Base-by-base conservation (phyloP, 345 rosid genomes). In the Schrenkiella parvula region DNA sequence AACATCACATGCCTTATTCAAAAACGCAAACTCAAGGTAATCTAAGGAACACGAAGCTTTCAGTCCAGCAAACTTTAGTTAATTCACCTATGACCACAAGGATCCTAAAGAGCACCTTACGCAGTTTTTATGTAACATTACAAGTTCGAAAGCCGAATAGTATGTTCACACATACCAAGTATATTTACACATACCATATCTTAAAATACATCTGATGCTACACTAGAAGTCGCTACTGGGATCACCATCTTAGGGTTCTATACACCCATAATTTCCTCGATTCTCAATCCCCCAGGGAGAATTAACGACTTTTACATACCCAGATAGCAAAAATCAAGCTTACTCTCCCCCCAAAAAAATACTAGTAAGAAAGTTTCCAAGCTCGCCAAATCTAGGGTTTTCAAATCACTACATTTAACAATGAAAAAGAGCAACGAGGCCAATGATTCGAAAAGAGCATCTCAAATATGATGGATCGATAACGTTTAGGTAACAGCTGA, bases 301-400 rank as follows among this genome's bases (percentile, higher is more conserved):
- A 39, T 52, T n/a, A 43, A 8, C 18, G 5, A 10, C 7, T 12
- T 17, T 28, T 65, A 14, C 1, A 28, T 26, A 50, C 15, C 46
- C 35, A 19, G 1, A 4, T 35, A n/a, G 11, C 21, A 22, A 57
- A 18, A 35, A 38, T 1, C 46, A 4, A 43, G 9, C 66, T 9
- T 44, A 18, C 8, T 0, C 52, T 1, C n/a, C n/a, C 96, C 12
- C 25, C 7, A 1, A 41, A 43, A 15, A 14, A 12, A 6, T 15
- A 15, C 14, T 19, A 38, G 17, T 19, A 4, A n/a, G 1, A 39
- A 32, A 37, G 8, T 2, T 19, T 4, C 9, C 1, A 57, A 4
- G 29, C 39, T 47, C 29, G 14, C 65, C 25, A 78, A 76, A 74
- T 51, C 64, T 71, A 73, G 73, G 81, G 77, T 68, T 77, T 56